Evolutionary conservation across 176 grass and related monocot species (phyloP).

Genomic region (Triticum monococcum): DNA sequence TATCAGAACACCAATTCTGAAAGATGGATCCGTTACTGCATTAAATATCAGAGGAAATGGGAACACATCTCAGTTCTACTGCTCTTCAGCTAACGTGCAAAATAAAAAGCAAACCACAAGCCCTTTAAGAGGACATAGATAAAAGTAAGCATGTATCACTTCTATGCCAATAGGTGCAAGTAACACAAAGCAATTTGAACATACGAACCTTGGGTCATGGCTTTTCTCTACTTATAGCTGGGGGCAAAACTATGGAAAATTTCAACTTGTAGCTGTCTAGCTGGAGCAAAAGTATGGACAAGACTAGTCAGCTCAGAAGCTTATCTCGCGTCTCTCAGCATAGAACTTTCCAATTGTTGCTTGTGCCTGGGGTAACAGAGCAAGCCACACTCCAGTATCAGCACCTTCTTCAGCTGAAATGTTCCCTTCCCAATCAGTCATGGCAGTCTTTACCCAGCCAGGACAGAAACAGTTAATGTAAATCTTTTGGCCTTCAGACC

Average conservation of each 20-base stretch:
- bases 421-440: constrained; percentile 97
- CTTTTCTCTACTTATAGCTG: background rate
- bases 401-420: constrained; percentile 75
- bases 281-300: background rate
- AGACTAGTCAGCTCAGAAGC: constrained; percentile 52
- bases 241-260: background rate
- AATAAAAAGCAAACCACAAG: background rate
- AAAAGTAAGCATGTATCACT: background rate
- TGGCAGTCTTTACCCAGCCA: constrained; percentile 94
- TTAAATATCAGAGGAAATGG: background rate
- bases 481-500: constrained; percentile 56
- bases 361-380: constrained; percentile 47
- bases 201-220: background rate
- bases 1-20: background rate
- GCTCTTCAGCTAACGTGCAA: background rate
- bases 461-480: constrained; percentile 91
- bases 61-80: background rate
- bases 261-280: background rate
- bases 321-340: constrained; percentile 81
- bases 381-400: constrained; percentile 75
- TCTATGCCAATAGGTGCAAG: background rate
- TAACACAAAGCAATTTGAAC: background rate
- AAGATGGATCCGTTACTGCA: background rate
- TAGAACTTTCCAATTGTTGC: constrained; percentile 64
- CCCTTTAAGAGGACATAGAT: background rate